Conservation (phyloP, 2,329 filamentous ascomycete genomes). For the Byssoonygena ceratinophila region DNA sequence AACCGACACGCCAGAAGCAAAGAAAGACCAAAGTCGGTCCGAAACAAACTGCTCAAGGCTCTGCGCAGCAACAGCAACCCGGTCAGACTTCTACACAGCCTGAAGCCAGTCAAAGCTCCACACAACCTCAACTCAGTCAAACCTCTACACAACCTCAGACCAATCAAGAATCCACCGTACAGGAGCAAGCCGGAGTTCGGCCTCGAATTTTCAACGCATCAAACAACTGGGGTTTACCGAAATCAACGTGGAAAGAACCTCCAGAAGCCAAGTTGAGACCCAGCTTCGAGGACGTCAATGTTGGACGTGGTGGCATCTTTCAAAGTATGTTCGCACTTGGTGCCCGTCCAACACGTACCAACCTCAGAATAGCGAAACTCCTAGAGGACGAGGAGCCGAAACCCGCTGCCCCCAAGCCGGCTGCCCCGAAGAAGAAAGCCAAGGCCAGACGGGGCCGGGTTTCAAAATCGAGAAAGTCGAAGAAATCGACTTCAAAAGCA, state of each 20-base stretch:
- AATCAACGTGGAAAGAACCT: not conserved
- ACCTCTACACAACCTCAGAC: not conserved
- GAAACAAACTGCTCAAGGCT: not conserved
- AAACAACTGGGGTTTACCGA: not conserved
- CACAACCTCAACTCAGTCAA: not conserved
- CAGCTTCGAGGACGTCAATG: not conserved
- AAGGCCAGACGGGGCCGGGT: slow-evolving; percentile 2
- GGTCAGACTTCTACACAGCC: not conserved
- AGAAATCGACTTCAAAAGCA: slow-evolving; percentile 13
- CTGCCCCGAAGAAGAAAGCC: slow-evolving; percentile 1
- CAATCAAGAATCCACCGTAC: not conserved
- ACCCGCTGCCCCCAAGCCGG: not conserved
- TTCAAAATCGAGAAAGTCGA: slow-evolving; percentile 2
- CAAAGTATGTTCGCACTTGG: slow-evolving; percentile 5
- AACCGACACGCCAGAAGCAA: slow-evolving; percentile 15
- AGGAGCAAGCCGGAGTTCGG: not conserved
- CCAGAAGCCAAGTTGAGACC: not conserved
- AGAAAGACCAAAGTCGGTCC: slow-evolving; percentile 12
- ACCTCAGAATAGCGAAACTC: slow-evolving; percentile 4
- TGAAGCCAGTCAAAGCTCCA: too few relatives aligned
- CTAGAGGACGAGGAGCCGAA: slow-evolving; percentile 1
- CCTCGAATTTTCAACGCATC: not conserved
- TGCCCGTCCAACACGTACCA: not conserved
- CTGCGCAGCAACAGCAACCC: not conserved
- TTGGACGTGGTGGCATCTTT: not conserved